A percentile compares a stretch with the other conserved stretches of the same genome.
These are phyloP conservation scores for Neurospora sp. DNA, from an alignment of 495 filamentous ascomycete genomes.

Conservation along the genomic window DNA sequence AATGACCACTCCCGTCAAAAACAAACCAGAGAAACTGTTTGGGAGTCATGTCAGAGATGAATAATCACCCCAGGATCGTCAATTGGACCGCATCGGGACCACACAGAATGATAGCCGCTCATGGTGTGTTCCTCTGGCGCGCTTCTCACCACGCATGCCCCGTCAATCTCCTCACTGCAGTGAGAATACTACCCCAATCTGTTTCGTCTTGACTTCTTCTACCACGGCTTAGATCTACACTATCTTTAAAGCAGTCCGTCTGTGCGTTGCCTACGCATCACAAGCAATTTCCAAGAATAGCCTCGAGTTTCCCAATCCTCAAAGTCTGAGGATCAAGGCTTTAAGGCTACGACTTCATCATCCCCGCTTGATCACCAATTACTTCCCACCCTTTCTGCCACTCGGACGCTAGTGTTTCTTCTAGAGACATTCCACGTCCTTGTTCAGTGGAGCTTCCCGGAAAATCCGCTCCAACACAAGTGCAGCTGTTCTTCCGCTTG, in stretches of 20 bases:
- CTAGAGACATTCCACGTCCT: constrained; percentile 28
- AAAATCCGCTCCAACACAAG: not conserved
- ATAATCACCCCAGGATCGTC: not conserved
- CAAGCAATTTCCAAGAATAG: not conserved
- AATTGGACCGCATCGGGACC: not conserved
- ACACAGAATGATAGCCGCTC: not conserved
- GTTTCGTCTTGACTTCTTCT: not conserved
- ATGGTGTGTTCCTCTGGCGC: not conserved
- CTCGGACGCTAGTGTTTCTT: constrained; percentile 24
- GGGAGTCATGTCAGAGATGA: not conserved
- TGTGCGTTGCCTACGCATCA: not conserved
- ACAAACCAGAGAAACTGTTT: not conserved
- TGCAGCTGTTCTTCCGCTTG: constrained; percentile 4
- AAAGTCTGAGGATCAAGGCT: not conserved
- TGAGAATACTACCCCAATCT: not conserved
- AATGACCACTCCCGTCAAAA: not conserved
- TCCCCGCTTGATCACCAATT: not conserved
- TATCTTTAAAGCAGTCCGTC: not conserved
- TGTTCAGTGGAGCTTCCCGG: constrained; percentile 25
- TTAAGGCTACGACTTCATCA: not conserved
- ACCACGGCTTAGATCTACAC: not conserved
- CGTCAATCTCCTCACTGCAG: not conserved
- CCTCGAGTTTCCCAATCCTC: not conserved
- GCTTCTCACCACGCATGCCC: not conserved
- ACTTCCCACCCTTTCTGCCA: constrained; percentile 5